A percentile compares a stretch with the other conserved stretches of the same genome.
phyloP scores from a whole-genome alignment of 768 basidiomycete genomes.

The Podaxis sp. region DNA sequence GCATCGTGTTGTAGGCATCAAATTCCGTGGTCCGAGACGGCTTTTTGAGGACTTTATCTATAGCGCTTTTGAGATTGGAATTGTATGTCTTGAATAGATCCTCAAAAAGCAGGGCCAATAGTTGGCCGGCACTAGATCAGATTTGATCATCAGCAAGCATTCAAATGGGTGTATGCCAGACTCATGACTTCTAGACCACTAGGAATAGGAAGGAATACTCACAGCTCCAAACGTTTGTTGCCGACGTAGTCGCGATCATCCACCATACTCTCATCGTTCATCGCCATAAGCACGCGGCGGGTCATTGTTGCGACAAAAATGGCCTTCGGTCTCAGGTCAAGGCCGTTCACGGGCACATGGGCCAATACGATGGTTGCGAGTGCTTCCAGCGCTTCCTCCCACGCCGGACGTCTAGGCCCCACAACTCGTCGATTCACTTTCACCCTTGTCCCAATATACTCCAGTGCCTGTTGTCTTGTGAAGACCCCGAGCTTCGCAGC shows the following conservation, averaged over 20 bases:
- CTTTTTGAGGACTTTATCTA: slow-evolving; percentile 97
- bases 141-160: slow-evolving; percentile 2
- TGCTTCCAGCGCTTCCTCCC: slow-evolving; percentile 95
- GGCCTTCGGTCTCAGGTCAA: slow-evolving; percentile 91
- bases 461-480: slow-evolving; percentile 89
- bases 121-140: slow-evolving; percentile 78
- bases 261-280: slow-evolving; percentile 95
- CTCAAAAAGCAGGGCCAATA: slow-evolving; percentile 93
- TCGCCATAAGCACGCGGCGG: slow-evolving; percentile 90
- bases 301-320: slow-evolving; percentile 99
- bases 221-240: slow-evolving; percentile 98
- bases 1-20: slow-evolving; percentile 92
- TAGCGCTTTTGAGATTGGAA: slow-evolving; percentile 87
- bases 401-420: slow-evolving; percentile 78
- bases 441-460: slow-evolving; percentile 91
- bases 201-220: slow-evolving; percentile 26
- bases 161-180: not conserved
- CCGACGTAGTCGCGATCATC: slow-evolving; percentile 99
- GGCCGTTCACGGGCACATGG: slow-evolving; percentile 85
- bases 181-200: not conserved
- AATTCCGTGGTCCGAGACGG: slow-evolving; percentile 91
- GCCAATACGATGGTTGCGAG: slow-evolving; percentile 97
- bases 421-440: slow-evolving; percentile 80
- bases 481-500: slow-evolving; percentile 88
- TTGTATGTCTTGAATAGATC: slow-evolving; percentile 99